Evolutionary conservation across 441 rosid genomes (phyloP), one percentile per base, ranked within the genome.

Genomic region (Gossypium trilobum): DNA sequence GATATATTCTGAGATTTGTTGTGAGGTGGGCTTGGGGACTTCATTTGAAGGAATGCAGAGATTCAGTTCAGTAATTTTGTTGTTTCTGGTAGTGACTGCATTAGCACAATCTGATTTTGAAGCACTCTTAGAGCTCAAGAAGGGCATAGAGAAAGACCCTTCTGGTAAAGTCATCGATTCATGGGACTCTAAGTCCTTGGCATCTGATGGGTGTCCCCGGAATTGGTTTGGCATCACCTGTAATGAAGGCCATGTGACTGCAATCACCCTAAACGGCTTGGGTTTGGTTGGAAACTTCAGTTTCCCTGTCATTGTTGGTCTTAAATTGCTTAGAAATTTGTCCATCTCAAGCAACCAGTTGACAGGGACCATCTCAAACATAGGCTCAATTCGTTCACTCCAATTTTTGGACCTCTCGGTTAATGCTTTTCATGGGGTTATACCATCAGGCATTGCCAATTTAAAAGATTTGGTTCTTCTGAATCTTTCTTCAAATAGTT

Each of bases 151-250:
- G 48, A 71, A 75, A 63, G 92, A 86, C 86, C 86, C 88, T 72
- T 81, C 90, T 3, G 90, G 89, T 50, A 63, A 81, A 77, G 70
- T 82, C 74, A 68, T 85, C 74, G 80, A 62, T 74, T 91, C 98
- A 51, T 93, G 98, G 98, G 83, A 86, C 57, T 79, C 87, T 29
- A 86, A 84, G 70, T 76, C 90, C 73, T 75, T 89, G 66, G 68
- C 86, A 19, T 81, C 94, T 58, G 79, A 93, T 80, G 89, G 78
- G 46, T 93, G 98, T 71, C 97, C 98, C 4, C 46, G 31, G 74
- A 79, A 84, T 73, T 93, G 96, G 98, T 86, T 75, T 27, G 94
- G 96, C 16, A 80, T 93, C 52, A 71, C 78, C 60, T 93, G 98
- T 74, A 69, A 39, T 70, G 82, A 79, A 27, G 91, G 94, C 23